Percentiles rank a stretch among this genome's conserved stretches.
Evolutionary conservation across 1,284 basidiomycete species (phyloP).

Genomic region (Ustilago nuda): DNA sequence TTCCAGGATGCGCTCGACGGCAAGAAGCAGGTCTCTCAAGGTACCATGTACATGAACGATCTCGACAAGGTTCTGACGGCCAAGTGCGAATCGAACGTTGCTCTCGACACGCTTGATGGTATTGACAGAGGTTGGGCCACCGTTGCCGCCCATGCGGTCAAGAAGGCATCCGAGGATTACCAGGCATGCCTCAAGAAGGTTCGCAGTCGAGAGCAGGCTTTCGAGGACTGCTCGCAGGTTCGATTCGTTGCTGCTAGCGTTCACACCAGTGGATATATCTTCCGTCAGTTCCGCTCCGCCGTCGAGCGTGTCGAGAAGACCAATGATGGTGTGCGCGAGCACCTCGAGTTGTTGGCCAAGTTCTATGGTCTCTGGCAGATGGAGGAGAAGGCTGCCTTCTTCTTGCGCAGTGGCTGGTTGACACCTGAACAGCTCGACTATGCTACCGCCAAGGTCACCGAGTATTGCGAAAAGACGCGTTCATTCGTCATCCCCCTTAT

Average conservation of each 20-base stretch:
- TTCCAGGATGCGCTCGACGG: conserved; percentile 72
- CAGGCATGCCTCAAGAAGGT: conserved; percentile 70
- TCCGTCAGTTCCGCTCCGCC: conserved; percentile 68
- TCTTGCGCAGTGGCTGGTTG: conserved; percentile 72
- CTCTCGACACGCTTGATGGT: conserved; percentile 71
- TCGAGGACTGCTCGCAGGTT: conserved; percentile 73
- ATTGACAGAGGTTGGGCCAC: conserved; percentile 73
- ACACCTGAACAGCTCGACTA: conserved; percentile 71
- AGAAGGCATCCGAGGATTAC: conserved; percentile 73
- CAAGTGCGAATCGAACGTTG: conserved; percentile 70
- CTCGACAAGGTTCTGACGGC: conserved; percentile 69
- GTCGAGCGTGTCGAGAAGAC: conserved; percentile 58
- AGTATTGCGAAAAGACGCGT: conserved; percentile 72
- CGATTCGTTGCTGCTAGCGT: conserved; percentile 74
- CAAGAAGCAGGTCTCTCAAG: conserved; percentile 69
- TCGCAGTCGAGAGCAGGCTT: conserved; percentile 72
- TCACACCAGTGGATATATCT: conserved; percentile 69
- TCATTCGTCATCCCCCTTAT: conserved; percentile 72
- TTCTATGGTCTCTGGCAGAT: conserved; percentile 73
- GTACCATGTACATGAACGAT: conserved; percentile 72
- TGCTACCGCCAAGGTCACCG: conserved; percentile 71
- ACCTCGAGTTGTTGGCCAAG: conserved; percentile 57
- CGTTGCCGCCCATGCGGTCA: conserved; percentile 73
- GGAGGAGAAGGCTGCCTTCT: conserved; percentile 74
- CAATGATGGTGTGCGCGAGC: conserved; percentile 61